A percentile compares a stretch with the other conserved stretches of the same genome.
phyloP scores from a whole-genome alignment of 2,329 filamentous ascomycete species.

The Sclerotinia minor region DNA sequence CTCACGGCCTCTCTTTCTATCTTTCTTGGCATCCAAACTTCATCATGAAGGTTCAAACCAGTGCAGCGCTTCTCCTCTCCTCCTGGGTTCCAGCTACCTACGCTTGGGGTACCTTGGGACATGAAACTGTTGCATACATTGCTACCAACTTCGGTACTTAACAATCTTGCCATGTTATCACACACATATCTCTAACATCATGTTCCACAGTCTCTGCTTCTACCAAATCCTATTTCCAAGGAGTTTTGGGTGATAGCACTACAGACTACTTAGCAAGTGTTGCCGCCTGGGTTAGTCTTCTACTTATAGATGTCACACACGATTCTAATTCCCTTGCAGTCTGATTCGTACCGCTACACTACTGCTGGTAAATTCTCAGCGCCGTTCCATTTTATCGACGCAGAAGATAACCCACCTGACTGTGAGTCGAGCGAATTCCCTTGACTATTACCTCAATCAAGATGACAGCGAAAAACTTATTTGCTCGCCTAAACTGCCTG shows the following conservation, averaged over 20 bases:
- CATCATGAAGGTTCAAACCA: conserved; percentile 24
- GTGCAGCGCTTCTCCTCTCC: conserved; percentile 28
- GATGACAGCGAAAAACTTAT: not conserved
- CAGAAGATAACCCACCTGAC: conserved; percentile 59
- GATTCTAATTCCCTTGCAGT: conserved; percentile 36
- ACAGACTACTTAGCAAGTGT: conserved; percentile 61
- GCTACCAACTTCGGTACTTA: conserved; percentile 53
- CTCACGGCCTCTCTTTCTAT: not conserved
- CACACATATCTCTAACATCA: not conserved
- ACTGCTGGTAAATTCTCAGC: conserved; percentile 61
- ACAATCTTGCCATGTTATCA: not conserved
- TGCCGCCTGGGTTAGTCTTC: conserved; percentile 54
- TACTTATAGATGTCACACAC: not conserved
- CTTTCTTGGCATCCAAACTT: conserved; percentile 7
- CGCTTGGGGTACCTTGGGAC: conserved; percentile 52
- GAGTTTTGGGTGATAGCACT: conserved; percentile 55
- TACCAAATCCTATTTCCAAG: conserved; percentile 59
- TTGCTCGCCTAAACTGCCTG: not conserved
- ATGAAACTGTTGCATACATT: conserved; percentile 64
- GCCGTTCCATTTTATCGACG: conserved; percentile 69
- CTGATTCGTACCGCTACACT: conserved; percentile 62
- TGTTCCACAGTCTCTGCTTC: conserved; percentile 48
- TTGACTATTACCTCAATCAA: not conserved
- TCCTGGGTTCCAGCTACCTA: conserved; percentile 28
- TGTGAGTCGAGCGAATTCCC: conserved; percentile 26